A percentile compares a stretch with the other conserved stretches of the same genome.
Evolutionary conservation across 345 rosid genomes (phyloP).

Genomic region (Brassica rapa): DNA sequence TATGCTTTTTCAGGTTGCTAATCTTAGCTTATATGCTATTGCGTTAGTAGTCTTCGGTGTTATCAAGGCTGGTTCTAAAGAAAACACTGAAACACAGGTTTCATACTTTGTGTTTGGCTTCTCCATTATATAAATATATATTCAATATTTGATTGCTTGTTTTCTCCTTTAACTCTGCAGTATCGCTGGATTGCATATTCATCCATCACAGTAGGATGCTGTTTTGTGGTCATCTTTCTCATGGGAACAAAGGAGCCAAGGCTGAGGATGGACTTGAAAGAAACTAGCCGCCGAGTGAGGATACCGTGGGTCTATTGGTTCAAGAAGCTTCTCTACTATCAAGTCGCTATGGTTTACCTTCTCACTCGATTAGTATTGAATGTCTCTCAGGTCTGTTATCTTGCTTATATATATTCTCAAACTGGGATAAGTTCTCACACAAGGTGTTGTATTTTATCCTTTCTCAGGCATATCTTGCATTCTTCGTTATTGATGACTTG

Average conservation of each 20-base stretch:
- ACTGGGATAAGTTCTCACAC: not conserved
- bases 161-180: constrained; percentile 45
- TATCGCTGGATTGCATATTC: constrained; percentile 92
- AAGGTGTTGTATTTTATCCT: constrained; percentile 25
- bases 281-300: constrained; percentile 49
- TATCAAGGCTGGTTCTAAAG: constrained; percentile 50
- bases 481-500: constrained; percentile 82
- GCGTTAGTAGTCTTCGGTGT: constrained; percentile 67
- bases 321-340: constrained; percentile 76
- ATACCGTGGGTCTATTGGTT: constrained; percentile 94
- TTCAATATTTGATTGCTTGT: constrained; percentile 6
- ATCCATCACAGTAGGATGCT: constrained; percentile 76
- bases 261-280: constrained; percentile 47
- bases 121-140: not conserved
- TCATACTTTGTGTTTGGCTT: constrained; percentile 5
- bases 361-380: constrained; percentile 85
- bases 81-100: constrained; percentile 83
- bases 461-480: constrained; percentile 88
- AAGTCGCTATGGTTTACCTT: constrained; percentile 86
- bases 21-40: constrained; percentile 80
- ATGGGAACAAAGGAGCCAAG: constrained; percentile 87
- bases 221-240: constrained; percentile 77
- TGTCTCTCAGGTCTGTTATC: constrained; percentile 79
- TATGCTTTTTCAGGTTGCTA: constrained; percentile 64
- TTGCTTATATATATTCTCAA: not conserved